Evolutionary conservation across 1,139 yeast genomes (phyloP), one percentile per base, ranked within the genome.

Genomic region (Blastobotrys ciferrii): DNA sequence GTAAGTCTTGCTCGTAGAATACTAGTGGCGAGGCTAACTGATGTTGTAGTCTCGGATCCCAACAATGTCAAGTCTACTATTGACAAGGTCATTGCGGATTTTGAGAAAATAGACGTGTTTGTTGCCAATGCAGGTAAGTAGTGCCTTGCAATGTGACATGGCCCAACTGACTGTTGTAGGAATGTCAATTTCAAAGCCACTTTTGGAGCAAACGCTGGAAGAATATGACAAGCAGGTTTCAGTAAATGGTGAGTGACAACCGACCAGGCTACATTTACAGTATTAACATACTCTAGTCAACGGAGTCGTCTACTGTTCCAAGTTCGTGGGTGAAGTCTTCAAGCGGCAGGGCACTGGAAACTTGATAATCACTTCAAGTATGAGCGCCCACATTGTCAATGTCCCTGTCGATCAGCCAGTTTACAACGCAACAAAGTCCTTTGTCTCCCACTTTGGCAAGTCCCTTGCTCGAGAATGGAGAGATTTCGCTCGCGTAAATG

Each of bases 401-500:
- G 80, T 81, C 50, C 95, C 95, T 9, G 91, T 86, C 67, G 78
- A 82, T 50, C 94, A 86, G 70, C 83, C 85, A 41, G 87, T 87
- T 20, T 86, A 86, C 72, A 85, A 84, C 69, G 83, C 85, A 64
- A 82, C 89, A 58, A 86, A 86, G 71, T 92, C 95, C 20, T 94
- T 88, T 47, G 85, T 84, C 43, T 76, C 81, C 53, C 94, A 85
- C 65, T 73, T 84, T 64, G 80, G 81, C 51, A 83, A 78, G 68
- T 77, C 88, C 1, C 73, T 87, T 54, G 94, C 92, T 13, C 79
- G 82, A 45, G 95, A 87, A 68, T 86, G 95, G 94, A 87, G 92
- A 32, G 80, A 80, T 59, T 82, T 83, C 46, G 81, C 83, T 62
- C 77, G 95, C 66, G 88, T 85, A 53, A 87, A 87, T 70, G 71